A percentile compares a stretch with the other conserved stretches of the same genome.
phyloP scores from a whole-genome alignment of 176 grass and related monocot species.

The Metroxylon sagu region DNA sequence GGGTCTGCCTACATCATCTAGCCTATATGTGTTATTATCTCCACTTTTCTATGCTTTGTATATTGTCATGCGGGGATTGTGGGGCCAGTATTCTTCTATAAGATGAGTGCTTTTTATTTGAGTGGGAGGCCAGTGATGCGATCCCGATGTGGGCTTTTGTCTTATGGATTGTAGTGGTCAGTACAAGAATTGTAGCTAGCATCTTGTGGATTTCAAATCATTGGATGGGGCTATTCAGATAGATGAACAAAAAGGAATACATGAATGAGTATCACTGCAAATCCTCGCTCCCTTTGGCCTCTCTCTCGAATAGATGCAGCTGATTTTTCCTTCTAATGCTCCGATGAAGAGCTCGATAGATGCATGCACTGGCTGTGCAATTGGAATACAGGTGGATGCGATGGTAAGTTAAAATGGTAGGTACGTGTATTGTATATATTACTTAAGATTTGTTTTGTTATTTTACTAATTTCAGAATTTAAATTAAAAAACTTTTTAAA shows the following conservation, averaged over 20 bases:
- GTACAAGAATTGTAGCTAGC: slow-evolving; percentile 56
- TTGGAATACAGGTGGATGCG: too few relatives aligned
- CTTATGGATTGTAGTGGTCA: slow-evolving; percentile 75
- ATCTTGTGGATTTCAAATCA: slow-evolving; percentile 89
- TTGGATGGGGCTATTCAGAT: slow-evolving; percentile 62
- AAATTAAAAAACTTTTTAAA: too few relatives aligned
- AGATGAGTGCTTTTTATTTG: slow-evolving; percentile 66
- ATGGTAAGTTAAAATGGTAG: too few relatives aligned
- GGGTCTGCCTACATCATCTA: slow-evolving; percentile 19
- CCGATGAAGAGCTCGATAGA: too few relatives aligned
- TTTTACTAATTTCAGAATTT: too few relatives aligned
- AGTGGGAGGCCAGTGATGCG: slow-evolving; percentile 46
- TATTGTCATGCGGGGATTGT: slow-evolving; percentile 61
- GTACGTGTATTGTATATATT: too few relatives aligned
- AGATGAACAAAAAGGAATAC: slow-evolving; percentile 22
- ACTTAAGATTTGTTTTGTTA: too few relatives aligned
- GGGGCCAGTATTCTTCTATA: slow-evolving; percentile 62
- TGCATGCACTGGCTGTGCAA: too few relatives aligned
- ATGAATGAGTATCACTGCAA: slow-evolving; percentile 28
- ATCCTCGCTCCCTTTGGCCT: too few relatives aligned
- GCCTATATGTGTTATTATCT: slow-evolving; percentile 44
- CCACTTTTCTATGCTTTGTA: slow-evolving; percentile 77
- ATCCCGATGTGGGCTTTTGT: slow-evolving; percentile 78
- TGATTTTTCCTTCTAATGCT: too few relatives aligned
- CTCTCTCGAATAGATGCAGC: too few relatives aligned